These are phyloP conservation scores for Cytospora mali DNA, from an alignment of 2,329 filamentous ascomycete species.

Conservation along the genomic window DNA sequence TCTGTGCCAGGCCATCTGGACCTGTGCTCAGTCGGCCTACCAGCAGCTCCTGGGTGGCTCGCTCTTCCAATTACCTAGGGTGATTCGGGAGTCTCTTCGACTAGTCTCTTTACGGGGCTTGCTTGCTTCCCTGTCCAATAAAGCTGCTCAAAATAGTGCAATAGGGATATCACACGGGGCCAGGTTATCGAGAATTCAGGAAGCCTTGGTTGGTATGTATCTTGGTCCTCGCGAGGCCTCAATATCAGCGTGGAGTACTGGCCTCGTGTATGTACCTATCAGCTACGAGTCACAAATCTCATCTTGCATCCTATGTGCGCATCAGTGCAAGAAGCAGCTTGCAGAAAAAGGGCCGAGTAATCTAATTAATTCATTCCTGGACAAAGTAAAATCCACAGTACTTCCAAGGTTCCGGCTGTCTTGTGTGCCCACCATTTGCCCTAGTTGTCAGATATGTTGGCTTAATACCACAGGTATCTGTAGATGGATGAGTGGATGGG, in stretches of 20 bases:
- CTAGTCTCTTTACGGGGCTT: not conserved
- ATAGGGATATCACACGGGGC: not conserved
- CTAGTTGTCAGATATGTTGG: not conserved
- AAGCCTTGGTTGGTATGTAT: not conserved
- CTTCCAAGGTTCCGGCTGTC: too few species aligned
- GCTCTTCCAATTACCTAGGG: not conserved
- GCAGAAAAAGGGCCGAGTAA: conserved; percentile 11
- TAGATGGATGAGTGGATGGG: not conserved
- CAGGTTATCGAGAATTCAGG: not conserved
- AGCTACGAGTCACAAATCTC: conserved; percentile 2
- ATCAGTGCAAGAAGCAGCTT: conserved; percentile 6
- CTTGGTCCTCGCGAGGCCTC: not conserved
- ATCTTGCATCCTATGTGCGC: conserved; percentile 7
- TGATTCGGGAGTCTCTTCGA: not conserved
- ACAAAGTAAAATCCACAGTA: not conserved
- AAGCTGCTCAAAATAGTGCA: not conserved
- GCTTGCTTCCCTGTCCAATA: not conserved
- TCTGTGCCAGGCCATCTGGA: too few species aligned
- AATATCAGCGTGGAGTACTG: not conserved
- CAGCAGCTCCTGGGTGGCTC: too few species aligned
- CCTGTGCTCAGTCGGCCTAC: too few species aligned
- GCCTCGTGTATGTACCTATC: not conserved
- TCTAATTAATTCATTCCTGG: not conserved
- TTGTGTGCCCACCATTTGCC: not conserved
- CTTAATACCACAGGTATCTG: not conserved